phyloP scores from a whole-genome alignment of 176 grass and related monocot species.

The Oryza meridionalis region DNA sequence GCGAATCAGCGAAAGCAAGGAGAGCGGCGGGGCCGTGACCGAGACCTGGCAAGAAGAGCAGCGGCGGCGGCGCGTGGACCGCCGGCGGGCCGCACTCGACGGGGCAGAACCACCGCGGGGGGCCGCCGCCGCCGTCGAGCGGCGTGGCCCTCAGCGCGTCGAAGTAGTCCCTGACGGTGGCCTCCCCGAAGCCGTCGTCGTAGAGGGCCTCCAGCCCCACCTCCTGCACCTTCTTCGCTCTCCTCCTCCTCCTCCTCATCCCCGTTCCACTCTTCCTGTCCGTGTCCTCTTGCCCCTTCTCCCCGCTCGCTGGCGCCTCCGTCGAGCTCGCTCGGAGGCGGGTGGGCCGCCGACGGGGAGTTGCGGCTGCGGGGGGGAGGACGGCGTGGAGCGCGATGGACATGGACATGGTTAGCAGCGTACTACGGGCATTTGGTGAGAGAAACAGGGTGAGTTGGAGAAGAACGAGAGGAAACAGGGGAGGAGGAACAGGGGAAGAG shows the following conservation, averaged over 20 bases:
- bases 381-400: background rate
- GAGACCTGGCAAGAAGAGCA: conserved; percentile 72
- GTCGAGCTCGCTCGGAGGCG: background rate
- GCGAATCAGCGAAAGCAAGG: background rate
- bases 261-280: background rate
- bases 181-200: conserved; percentile 59
- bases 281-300: background rate
- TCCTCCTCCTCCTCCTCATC: background rate
- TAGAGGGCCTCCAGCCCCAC: conserved; percentile 52
- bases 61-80: conserved; percentile 49
- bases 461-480: background rate
- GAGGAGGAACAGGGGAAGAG: too few relatives aligned
- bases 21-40: background rate
- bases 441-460: background rate
- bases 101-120: conserved; percentile 78
- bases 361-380: background rate
- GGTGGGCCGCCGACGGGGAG: background rate
- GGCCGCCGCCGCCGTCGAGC: conserved; percentile 44
- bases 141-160: conserved; percentile 40
- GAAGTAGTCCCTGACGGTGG: conserved; percentile 55
- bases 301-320: background rate
- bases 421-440: too few relatives aligned
- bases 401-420: background rate
- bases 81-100: conserved; percentile 49
- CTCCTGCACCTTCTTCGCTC: background rate